phyloP scores from a whole-genome alignment of 148 eudicot species.

The Nepenthes mirabilis region DNA sequence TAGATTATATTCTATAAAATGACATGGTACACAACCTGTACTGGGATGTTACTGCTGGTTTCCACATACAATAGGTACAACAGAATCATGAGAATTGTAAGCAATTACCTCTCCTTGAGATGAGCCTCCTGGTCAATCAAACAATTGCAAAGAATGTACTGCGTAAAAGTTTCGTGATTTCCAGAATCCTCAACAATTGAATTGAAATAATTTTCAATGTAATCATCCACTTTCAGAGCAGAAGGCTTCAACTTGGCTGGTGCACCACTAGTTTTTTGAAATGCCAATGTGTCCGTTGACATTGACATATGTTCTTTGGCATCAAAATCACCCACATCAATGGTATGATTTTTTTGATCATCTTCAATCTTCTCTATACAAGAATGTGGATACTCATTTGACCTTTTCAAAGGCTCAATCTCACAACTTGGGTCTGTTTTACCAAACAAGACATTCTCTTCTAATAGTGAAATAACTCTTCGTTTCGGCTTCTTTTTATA shows the following conservation, averaged over 20 bases:
- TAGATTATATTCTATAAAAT: not conserved
- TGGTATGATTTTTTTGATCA: constrained; percentile 10
- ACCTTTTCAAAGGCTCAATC: constrained; percentile 7
- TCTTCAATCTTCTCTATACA: constrained; percentile 10
- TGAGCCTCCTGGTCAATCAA: constrained; percentile 19
- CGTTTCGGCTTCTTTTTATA: constrained; percentile 31
- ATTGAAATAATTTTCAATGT: constrained; percentile 31
- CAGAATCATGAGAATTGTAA: not conserved
- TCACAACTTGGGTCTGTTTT: constrained; percentile 6
- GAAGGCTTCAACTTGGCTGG: constrained; percentile 12
- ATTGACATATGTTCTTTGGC: constrained; percentile 4
- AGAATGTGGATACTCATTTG: constrained; percentile 12
- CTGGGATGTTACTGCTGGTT: too few species aligned
- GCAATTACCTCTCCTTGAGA: constrained; percentile 22
- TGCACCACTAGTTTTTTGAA: constrained; percentile 6
- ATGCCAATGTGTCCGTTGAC: constrained; percentile 1
- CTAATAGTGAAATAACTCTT: constrained; percentile 41
- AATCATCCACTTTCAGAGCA: constrained; percentile 15
- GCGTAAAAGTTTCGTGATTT: constrained; percentile 33
- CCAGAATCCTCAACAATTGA: constrained; percentile 27
- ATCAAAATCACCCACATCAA: constrained; percentile 9
- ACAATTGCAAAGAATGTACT: constrained; percentile 33
- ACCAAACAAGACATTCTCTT: constrained; percentile 13
- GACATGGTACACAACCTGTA: too few species aligned
- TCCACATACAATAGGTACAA: not conserved